These are phyloP conservation scores for Murraya koenigii DNA, from an alignment of 345 rosid genomes.

Conservation along the genomic window DNA sequence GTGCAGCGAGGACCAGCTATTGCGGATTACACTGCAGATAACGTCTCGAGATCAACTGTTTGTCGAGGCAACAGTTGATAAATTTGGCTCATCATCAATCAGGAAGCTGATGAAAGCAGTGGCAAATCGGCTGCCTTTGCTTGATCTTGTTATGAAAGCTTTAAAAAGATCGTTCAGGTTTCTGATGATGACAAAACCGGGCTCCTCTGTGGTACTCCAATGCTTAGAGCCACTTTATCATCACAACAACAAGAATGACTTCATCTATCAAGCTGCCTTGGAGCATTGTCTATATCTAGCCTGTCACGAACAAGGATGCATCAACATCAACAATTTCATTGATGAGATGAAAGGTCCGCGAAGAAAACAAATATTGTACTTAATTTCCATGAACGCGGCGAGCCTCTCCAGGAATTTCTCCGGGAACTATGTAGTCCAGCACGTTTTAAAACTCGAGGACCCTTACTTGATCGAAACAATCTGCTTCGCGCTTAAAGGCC, in stretches of 20 bases:
- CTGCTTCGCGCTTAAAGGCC: slow-evolving; percentile 6
- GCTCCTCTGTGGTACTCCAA: slow-evolving; percentile 1
- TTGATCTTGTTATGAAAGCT: not conserved
- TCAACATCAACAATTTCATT: slow-evolving; percentile 18
- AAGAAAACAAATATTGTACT: not conserved
- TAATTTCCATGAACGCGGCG: slow-evolving; percentile 1
- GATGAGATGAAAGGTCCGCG: slow-evolving; percentile 15
- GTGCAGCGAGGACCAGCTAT: slow-evolving; percentile 8
- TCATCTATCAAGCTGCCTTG: slow-evolving; percentile 12
- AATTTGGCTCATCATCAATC: slow-evolving; percentile 19
- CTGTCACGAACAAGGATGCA: slow-evolving; percentile 18
- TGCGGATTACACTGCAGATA: not conserved
- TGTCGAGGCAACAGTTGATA: not conserved
- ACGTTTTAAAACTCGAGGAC: slow-evolving; percentile 15
- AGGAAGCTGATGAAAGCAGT: slow-evolving; percentile 17
- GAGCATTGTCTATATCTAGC: slow-evolving; percentile 18
- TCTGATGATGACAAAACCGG: slow-evolving; percentile 8
- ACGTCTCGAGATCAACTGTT: not conserved
- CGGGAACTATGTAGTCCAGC: slow-evolving; percentile 33
- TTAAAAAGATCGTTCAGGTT: not conserved
- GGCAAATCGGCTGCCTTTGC: not conserved
- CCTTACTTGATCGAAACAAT: slow-evolving; percentile 8
- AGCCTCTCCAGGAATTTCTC: slow-evolving; percentile 18
- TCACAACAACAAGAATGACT: not conserved
- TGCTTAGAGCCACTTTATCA: slow-evolving; percentile 4